phyloP scores from a whole-genome alignment of 768 basidiomycete genomes.

The Leccinum barrowsii region DNA sequence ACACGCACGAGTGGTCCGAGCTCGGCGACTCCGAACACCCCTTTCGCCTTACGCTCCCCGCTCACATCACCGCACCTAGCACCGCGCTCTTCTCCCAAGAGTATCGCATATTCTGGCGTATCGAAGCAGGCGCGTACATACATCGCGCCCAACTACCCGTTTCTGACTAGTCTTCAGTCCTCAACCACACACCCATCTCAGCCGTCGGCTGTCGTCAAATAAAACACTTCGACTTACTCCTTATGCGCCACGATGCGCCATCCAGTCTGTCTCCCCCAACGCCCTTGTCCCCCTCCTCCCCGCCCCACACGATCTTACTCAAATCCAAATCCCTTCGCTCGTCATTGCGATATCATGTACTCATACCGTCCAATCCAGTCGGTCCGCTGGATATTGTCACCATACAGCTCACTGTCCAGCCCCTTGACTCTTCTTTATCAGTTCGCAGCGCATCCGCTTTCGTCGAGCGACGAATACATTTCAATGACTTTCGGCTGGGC shows the following conservation, averaged over 20 bases:
- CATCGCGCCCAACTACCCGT: constrained; percentile 1
- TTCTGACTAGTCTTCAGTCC: constrained; percentile 42
- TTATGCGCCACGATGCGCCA: constrained; percentile 69
- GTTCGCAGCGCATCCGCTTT: constrained; percentile 62
- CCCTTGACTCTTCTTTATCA: constrained; percentile 51
- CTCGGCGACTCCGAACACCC: constrained; percentile 66
- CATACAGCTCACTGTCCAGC: constrained; percentile 59
- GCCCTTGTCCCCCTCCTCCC: constrained; percentile 33
- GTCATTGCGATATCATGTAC: constrained; percentile 56
- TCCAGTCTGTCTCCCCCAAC: constrained; percentile 35
- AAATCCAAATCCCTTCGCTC: constrained; percentile 57
- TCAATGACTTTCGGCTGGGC: constrained; percentile 39
- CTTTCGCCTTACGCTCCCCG: constrained; percentile 68
- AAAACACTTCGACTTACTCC: constrained; percentile 66
- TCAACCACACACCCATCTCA: constrained; percentile 61
- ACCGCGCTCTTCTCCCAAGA: constrained; percentile 66
- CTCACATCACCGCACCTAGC: constrained; percentile 59
- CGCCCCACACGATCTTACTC: constrained; percentile 37
- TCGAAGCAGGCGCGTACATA: constrained; percentile 68
- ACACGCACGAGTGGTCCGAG: constrained; percentile 51
- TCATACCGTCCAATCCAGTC: constrained; percentile 53
- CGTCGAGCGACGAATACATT: constrained; percentile 68
- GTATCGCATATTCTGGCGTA: constrained; percentile 77
- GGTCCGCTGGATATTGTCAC: constrained; percentile 74
- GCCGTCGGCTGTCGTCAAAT: constrained; percentile 67